These are phyloP conservation scores for Plasmodium falciparum DNA, from an alignment of 169 alveolate genomes.

Conservation along the genomic window DNA sequence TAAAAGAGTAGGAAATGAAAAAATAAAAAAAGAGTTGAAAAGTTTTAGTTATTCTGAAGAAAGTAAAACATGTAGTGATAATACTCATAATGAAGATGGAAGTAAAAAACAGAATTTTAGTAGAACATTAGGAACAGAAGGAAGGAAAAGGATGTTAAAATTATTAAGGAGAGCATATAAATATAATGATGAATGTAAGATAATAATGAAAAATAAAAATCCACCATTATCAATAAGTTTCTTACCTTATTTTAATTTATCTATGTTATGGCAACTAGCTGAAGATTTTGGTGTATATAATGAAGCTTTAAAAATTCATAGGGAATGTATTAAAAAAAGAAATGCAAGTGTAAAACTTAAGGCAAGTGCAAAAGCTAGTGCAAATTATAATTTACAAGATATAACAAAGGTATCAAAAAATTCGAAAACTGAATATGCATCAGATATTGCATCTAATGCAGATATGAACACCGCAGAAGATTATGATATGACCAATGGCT, in stretches of 20 bases:
- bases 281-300: constrained; percentile 86
- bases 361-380: constrained; percentile 6
- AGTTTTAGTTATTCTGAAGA: constrained; percentile 30
- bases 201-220: constrained; percentile 81
- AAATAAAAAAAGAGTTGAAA: constrained; percentile 47
- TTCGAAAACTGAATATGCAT: constrained; percentile 10
- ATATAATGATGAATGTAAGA: constrained; percentile 83
- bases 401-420: constrained; percentile 12
- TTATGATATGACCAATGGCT: constrained; percentile 26
- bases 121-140: constrained; percentile 86
- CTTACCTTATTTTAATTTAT: constrained; percentile 84
- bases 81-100: constrained; percentile 11
- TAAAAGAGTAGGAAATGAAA: constrained; percentile 8
- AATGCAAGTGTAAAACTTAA: constrained; percentile 46
- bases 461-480: constrained; percentile 53
- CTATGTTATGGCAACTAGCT: constrained; percentile 87
- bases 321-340: constrained; percentile 67
- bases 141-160: constrained; percentile 83
- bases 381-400: constrained; percentile 7
- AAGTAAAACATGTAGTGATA: constrained; percentile 41
- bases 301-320: constrained; percentile 82
- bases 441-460: constrained; percentile 30
- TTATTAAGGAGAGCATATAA: constrained; percentile 84
- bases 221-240: constrained; percentile 86
- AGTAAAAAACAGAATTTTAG: constrained; percentile 78